These are phyloP conservation scores for Tanozyma kutaoensis DNA, from an alignment of 805 yeast species.

Conservation along the genomic window DNA sequence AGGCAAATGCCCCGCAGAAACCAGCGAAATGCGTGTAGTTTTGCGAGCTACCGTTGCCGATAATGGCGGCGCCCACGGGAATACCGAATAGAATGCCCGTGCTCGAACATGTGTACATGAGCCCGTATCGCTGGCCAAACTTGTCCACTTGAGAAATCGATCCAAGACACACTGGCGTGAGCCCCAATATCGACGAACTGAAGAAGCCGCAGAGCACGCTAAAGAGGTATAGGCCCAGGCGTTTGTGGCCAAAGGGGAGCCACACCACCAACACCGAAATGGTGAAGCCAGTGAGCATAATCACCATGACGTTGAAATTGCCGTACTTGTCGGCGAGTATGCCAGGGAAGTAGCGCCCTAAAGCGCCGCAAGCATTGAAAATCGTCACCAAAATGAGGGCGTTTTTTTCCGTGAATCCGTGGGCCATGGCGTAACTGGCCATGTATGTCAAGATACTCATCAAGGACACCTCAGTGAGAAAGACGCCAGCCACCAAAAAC, in stretches of 20 bases:
- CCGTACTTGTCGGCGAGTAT: slow-evolving; percentile 41
- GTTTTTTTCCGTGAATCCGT: slow-evolving; percentile 30
- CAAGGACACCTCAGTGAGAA: slow-evolving; percentile 37
- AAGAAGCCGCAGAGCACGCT: slow-evolving; percentile 44
- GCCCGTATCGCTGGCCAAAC: slow-evolving; percentile 59
- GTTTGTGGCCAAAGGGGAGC: slow-evolving; percentile 46
- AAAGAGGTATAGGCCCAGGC: slow-evolving; percentile 35
- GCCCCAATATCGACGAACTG: slow-evolving; percentile 46
- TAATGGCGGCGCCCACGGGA: slow-evolving; percentile 22
- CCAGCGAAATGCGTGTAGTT: slow-evolving; percentile 31
- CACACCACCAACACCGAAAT: slow-evolving; percentile 41
- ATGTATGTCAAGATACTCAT: slow-evolving; percentile 40
- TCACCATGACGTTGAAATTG: slow-evolving; percentile 40
- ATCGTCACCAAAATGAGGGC: slow-evolving; percentile 34
- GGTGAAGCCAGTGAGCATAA: slow-evolving; percentile 32
- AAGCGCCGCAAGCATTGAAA: slow-evolving; percentile 32
- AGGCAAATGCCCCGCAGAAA: slow-evolving; percentile 27
- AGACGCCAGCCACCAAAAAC: slow-evolving; percentile 24
- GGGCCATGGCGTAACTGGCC: slow-evolving; percentile 41
- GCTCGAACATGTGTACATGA: slow-evolving; percentile 49
- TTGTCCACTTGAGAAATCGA: slow-evolving; percentile 48
- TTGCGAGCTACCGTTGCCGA: slow-evolving; percentile 14
- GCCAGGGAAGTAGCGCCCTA: slow-evolving; percentile 47
- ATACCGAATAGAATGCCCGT: slow-evolving; percentile 21
- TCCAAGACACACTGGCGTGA: slow-evolving; percentile 61